A percentile compares a stretch with the other conserved stretches of the same genome.
phyloP scores from a whole-genome alignment of 2,329 filamentous ascomycete genomes.

The Arthrobotrys entomopaga region DNA sequence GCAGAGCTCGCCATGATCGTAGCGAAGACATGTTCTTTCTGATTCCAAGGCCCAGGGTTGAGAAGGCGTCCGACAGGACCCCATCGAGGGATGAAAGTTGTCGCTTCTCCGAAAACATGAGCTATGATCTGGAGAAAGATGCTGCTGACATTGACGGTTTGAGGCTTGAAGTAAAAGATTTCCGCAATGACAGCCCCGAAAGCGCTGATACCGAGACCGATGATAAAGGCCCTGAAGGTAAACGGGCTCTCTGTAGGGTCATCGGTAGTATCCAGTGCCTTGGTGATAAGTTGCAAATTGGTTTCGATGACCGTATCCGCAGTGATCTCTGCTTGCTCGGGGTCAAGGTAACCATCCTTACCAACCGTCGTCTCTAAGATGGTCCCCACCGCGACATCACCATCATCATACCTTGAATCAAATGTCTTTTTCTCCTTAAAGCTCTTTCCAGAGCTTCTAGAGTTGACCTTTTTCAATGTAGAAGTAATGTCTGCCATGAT shows the following conservation, averaged over 20 bases:
- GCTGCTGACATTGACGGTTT: conserved; percentile 62
- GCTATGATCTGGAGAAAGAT: conserved; percentile 65
- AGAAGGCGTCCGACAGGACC: conserved; percentile 61
- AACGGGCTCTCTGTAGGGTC: conserved; percentile 61
- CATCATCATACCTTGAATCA: conserved; percentile 3
- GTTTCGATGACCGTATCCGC: conserved; percentile 52
- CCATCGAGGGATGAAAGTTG: conserved; percentile 62
- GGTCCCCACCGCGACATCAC: conserved; percentile 8
- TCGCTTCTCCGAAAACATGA: conserved; percentile 63
- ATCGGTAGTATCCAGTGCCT: conserved; percentile 62
- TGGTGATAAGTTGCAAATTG: conserved; percentile 60
- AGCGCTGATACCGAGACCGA: conserved; percentile 61
- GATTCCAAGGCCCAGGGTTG: conserved; percentile 63
- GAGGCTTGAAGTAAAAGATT: conserved; percentile 66
- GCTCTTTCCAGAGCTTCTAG: background rate
- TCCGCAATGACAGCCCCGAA: conserved; percentile 63
- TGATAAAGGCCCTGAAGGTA: conserved; percentile 63
- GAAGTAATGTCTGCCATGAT: conserved; percentile 5
- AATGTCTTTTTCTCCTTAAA: background rate
- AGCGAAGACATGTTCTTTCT: conserved; percentile 62
- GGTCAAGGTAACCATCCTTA: conserved; percentile 28
- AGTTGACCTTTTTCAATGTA: conserved; percentile 2
- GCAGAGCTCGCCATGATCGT: conserved; percentile 65
- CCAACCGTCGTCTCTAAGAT: conserved; percentile 1
- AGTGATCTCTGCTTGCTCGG: conserved; percentile 34